These are phyloP conservation scores for Fomes fomentarius DNA, from an alignment of 1,284 basidiomycete genomes.

Conservation along the genomic window DNA sequence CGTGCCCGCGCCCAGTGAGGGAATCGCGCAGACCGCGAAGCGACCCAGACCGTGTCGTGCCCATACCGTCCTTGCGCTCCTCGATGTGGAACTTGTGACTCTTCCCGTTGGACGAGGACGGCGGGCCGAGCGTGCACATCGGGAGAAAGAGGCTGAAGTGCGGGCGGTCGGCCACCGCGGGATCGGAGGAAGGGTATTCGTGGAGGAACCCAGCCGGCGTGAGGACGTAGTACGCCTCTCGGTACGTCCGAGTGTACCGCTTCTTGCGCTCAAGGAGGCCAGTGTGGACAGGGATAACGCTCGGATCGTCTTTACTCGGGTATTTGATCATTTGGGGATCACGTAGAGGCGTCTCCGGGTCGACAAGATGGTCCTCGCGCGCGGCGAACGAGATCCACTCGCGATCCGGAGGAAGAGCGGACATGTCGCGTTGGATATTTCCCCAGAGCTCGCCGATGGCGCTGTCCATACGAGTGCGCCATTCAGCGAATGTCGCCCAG, in stretches of 20 bases:
- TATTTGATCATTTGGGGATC: conserved; percentile 85
- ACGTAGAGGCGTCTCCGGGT: conserved; percentile 93
- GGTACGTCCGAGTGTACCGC: conserved; percentile 91
- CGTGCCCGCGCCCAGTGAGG: conserved; percentile 36
- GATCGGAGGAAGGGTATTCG: conserved; percentile 87
- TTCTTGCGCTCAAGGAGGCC: conserved; percentile 97
- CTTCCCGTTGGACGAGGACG: conserved; percentile 71
- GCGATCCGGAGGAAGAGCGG: conserved; percentile 84
- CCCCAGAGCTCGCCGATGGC: conserved; percentile 85
- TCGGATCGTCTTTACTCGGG: conserved; percentile 93
- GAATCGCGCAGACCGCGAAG: conserved; percentile 44
- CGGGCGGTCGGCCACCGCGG: conserved; percentile 67
- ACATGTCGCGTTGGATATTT: conserved; percentile 79
- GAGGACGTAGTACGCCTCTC: conserved; percentile 90
- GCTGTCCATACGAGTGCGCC: conserved; percentile 87
- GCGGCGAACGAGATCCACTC: conserved; percentile 98
- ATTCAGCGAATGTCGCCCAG: conserved; percentile 98
- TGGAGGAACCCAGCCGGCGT: conserved; percentile 96
- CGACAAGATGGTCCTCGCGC: conserved; percentile 92
- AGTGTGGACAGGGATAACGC: conserved; percentile 86
- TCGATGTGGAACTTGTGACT: conserved; percentile 99
- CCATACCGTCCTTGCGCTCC: conserved; percentile 83
- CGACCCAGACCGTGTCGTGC: conserved; percentile 58
- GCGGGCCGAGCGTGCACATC: conserved; percentile 94
- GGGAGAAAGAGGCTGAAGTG: conserved; percentile 93